Conservation (phyloP, 2,329 filamentous ascomycete genomes). For the Diplodia seriata region DNA sequence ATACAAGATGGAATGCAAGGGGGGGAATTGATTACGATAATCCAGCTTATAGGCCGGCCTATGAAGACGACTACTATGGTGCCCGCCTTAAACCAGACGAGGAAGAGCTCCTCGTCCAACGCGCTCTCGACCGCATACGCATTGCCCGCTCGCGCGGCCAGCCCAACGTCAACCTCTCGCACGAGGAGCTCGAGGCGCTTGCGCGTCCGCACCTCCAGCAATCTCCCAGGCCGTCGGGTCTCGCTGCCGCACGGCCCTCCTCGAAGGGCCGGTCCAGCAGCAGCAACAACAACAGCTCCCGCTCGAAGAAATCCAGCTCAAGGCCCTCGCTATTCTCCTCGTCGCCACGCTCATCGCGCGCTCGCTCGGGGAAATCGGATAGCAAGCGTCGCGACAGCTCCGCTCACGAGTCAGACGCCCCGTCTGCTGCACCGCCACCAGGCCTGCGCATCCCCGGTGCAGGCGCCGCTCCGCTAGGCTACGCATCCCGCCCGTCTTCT, state of each 20-base stretch:
- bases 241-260: constrained; percentile 42
- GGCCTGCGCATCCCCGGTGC: constrained; percentile 58
- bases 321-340: constrained; percentile 42
- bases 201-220: constrained; percentile 39
- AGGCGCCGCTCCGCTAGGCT: constrained; percentile 51
- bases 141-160: constrained; percentile 78
- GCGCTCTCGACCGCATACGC: constrained; percentile 80
- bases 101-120: constrained; percentile 78
- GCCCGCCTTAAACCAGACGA: constrained; percentile 52
- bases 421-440: constrained; percentile 43
- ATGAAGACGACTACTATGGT: constrained; percentile 56
- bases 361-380: constrained; percentile 44
- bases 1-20: constrained; percentile 42
- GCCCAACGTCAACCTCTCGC: constrained; percentile 78
- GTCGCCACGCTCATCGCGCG: constrained; percentile 33
- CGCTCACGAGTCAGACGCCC: constrained; percentile 34
- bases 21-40: constrained; percentile 49
- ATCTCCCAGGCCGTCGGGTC: constrained; percentile 36
- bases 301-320: constrained; percentile 44
- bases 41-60: constrained; percentile 52
- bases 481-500: constrained; percentile 39
- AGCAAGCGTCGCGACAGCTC: constrained; percentile 39
- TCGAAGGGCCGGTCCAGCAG: constrained; percentile 42
- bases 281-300: constrained; percentile 44
- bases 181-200: constrained; percentile 76